A percentile compares a stretch with the other conserved stretches of the same genome.
Conservation (phyloP, 208 protist species). For the Trypanosoma scelopori region DNA sequence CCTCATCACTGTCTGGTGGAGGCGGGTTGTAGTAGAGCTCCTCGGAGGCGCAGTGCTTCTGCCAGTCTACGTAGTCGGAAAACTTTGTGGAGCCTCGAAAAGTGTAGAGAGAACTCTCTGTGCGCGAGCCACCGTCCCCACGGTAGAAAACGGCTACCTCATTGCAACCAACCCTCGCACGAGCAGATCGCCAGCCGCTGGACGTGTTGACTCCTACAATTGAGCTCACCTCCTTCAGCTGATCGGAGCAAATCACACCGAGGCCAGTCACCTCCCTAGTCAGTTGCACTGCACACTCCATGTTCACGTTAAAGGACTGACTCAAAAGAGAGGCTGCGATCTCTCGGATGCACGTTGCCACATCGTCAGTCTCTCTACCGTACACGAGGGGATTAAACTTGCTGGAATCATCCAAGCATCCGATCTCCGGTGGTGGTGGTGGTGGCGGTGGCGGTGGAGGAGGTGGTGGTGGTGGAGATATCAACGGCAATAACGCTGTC, state of each 20-base stretch:
- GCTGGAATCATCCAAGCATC: not conserved
- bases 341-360: not conserved
- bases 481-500: not conserved
- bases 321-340: slow-evolving; percentile 4
- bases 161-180: slow-evolving; percentile 7
- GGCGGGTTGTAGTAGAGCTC: slow-evolving; percentile 53
- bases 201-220: slow-evolving; percentile 3
- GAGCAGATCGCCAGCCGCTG: slow-evolving; percentile 15
- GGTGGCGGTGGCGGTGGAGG: too few relatives aligned
- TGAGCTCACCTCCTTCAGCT: slow-evolving; percentile 1
- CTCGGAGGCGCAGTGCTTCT: slow-evolving; percentile 45
- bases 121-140: slow-evolving; percentile 34
- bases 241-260: slow-evolving; percentile 14
- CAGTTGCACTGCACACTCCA: slow-evolving; percentile 21
- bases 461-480: not conserved
- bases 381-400: not conserved
- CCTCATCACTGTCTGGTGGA: slow-evolving; percentile 49
- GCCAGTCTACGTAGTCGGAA: slow-evolving; percentile 53
- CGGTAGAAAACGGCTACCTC: slow-evolving; percentile 28
- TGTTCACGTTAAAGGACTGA: slow-evolving; percentile 15
- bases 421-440: not conserved
- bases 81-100: slow-evolving; percentile 70
- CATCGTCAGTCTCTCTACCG: not conserved
- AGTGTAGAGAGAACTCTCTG: slow-evolving; percentile 43
- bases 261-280: slow-evolving; percentile 7